Evolutionary conservation across 176 grass and related monocot species (phyloP).

Genomic region (Ensete ventricosum): DNA sequence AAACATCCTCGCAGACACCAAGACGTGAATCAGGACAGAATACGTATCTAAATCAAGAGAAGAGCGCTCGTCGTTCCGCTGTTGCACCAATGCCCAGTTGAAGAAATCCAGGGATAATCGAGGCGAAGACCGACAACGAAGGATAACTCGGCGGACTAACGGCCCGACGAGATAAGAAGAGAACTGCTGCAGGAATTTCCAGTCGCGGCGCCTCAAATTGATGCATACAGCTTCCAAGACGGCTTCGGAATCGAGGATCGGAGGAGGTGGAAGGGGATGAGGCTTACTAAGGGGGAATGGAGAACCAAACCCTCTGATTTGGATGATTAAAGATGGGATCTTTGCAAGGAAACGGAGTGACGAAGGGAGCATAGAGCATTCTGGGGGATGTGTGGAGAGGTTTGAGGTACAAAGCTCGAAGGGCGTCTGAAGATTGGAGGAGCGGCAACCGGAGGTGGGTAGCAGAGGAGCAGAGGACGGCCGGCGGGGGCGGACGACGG

Average conservation of each 20-base stretch:
- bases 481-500: too few relatives aligned
- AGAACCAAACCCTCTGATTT: not conserved
- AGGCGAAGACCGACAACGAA: constrained; percentile 1
- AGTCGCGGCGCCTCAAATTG: constrained; percentile 14
- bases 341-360: not conserved
- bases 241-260: not conserved
- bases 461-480: too few relatives aligned
- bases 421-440: not conserved
- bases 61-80: not conserved
- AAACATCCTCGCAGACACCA: constrained; percentile 20
- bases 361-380: constrained; percentile 16
- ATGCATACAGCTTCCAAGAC: constrained; percentile 1
- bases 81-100: not conserved
- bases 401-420: not conserved
- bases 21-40: not conserved
- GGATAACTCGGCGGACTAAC: not conserved
- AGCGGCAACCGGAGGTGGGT: too few relatives aligned
- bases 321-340: not conserved
- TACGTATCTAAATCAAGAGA: constrained; percentile 8
- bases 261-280: not conserved
- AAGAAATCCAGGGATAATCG: constrained; percentile 12
- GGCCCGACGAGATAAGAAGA: not conserved
- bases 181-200: constrained; percentile 7
- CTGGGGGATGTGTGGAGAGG: not conserved
- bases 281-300: not conserved